Evolutionary conservation across 2,329 filamentous ascomycete genomes (phyloP).

Genomic region (Colletotrichum endophyticum): DNA sequence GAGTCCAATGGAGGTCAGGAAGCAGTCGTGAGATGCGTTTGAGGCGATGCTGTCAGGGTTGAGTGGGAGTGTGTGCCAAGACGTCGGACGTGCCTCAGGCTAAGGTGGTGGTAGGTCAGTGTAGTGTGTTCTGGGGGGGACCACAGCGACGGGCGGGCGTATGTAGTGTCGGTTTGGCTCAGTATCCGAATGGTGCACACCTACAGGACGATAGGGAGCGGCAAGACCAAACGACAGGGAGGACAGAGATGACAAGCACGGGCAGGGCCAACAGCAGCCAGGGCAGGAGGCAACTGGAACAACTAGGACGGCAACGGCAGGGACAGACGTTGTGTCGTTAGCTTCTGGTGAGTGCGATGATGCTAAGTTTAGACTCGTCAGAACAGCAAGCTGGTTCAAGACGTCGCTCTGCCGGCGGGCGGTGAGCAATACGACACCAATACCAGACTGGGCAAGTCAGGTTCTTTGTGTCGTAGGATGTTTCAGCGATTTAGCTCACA

Average conservation of each 20-base stretch:
- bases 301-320: not conserved
- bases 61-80: conserved; percentile 5
- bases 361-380: not conserved
- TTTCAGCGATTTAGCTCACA: conserved; percentile 5
- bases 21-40: conserved; percentile 15
- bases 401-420: not conserved
- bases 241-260: not conserved
- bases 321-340: not conserved
- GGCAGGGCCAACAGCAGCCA: not conserved
- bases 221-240: not conserved
- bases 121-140: not conserved
- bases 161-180: not conserved
- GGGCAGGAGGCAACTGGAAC: not conserved
- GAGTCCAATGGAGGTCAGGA: conserved; percentile 10
- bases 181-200: not conserved
- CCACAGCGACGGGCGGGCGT: not conserved
- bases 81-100: conserved; percentile 15
- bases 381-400: not conserved
- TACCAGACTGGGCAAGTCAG: not conserved
- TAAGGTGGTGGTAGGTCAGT: not conserved
- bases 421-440: not conserved
- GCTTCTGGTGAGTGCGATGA: not conserved
- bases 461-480: not conserved
- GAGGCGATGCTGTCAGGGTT: not conserved
- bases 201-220: not conserved